Conservation (phyloP, 106 monocot species). For the Chionographis japonica region DNA sequence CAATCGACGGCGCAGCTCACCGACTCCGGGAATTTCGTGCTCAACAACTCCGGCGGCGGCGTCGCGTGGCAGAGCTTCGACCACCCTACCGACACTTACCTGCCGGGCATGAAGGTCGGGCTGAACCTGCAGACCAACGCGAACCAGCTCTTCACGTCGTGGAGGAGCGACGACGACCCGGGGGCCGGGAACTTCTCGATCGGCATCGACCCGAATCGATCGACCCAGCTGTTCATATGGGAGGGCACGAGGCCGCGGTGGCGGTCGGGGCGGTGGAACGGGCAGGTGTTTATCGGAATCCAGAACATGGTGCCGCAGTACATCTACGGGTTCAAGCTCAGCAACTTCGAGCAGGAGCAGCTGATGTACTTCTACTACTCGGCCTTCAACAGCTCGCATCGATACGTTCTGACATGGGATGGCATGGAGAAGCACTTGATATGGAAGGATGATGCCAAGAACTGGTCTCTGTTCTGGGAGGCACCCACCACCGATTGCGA, state of each 20-base stretch:
- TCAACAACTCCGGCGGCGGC: not conserved
- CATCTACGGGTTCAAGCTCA: conserved; percentile 24
- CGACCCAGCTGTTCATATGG: conserved; percentile 19
- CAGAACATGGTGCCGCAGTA: conserved; percentile 10
- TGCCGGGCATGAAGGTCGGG: conserved; percentile 21
- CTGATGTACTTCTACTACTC: conserved; percentile 17
- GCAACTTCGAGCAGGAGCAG: conserved; percentile 9
- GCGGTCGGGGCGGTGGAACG: conserved; percentile 20
- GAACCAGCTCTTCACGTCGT: conserved; percentile 4
- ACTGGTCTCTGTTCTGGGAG: conserved; percentile 21
- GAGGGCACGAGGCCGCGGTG: conserved; percentile 16
- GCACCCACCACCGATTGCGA: conserved; percentile 20
- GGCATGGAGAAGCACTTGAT: conserved; percentile 23
- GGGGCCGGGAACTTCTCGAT: conserved; percentile 11
- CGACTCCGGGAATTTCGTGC: conserved; percentile 29
- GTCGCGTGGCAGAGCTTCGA: conserved; percentile 38
- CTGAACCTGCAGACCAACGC: not conserved
- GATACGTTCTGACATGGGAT: conserved; percentile 13
- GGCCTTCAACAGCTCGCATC: conserved; percentile 13
- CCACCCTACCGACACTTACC: conserved; percentile 27
- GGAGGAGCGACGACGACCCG: conserved; percentile 20
- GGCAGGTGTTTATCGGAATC: conserved; percentile 21
- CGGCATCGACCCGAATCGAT: conserved; percentile 6
- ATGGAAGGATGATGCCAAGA: conserved; percentile 4
- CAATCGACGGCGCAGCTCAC: not conserved